Percentiles rank a stretch among this genome's conserved stretches.
Evolutionary conservation across 2,329 filamentous ascomycete genomes (phyloP).

Genomic region (Conoideocrella luteorostrata): DNA sequence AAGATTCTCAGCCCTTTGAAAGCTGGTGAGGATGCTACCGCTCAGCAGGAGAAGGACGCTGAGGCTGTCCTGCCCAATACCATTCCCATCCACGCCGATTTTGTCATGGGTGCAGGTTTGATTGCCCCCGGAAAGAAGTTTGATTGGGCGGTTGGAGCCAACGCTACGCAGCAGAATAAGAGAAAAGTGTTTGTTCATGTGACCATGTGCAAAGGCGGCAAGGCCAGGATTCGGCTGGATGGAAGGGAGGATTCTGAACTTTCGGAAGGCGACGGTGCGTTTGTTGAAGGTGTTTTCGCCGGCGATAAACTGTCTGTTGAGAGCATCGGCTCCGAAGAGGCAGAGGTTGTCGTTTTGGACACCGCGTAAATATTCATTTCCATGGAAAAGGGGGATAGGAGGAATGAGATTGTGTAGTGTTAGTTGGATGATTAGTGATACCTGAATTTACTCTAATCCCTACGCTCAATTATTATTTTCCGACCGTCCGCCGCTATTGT

Average conservation of each 20-base stretch:
- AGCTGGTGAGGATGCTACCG: conserved; percentile 55
- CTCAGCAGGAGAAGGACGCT: conserved; percentile 56
- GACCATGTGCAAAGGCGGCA: conserved; percentile 71
- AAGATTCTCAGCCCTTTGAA: conserved; percentile 71
- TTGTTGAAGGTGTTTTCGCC: conserved; percentile 57
- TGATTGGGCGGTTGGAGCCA: conserved; percentile 64
- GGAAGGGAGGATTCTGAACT: conserved; percentile 59
- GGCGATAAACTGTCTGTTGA: conserved; percentile 60
- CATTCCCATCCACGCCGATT: conserved; percentile 79
- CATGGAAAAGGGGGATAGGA: neutral
- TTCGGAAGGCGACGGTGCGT: conserved; percentile 75
- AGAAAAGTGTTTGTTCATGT: conserved; percentile 77
- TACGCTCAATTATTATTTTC: too few species aligned
- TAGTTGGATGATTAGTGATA: too few species aligned
- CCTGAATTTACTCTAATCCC: too few species aligned
- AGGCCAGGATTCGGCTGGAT: conserved; percentile 63
- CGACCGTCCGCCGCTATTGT: too few species aligned
- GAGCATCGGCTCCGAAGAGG: conserved; percentile 61
- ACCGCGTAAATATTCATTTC: conserved; percentile 32
- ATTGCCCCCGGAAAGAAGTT: conserved; percentile 60
- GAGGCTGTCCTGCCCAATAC: conserved; percentile 56
- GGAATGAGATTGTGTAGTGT: neutral
- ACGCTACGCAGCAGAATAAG: conserved; percentile 42
- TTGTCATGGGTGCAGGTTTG: conserved; percentile 75
- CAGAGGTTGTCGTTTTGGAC: conserved; percentile 63